These are phyloP conservation scores for Papiliotrema nemorosa DNA, from an alignment of 1,284 basidiomycete species.

Conservation along the genomic window DNA sequence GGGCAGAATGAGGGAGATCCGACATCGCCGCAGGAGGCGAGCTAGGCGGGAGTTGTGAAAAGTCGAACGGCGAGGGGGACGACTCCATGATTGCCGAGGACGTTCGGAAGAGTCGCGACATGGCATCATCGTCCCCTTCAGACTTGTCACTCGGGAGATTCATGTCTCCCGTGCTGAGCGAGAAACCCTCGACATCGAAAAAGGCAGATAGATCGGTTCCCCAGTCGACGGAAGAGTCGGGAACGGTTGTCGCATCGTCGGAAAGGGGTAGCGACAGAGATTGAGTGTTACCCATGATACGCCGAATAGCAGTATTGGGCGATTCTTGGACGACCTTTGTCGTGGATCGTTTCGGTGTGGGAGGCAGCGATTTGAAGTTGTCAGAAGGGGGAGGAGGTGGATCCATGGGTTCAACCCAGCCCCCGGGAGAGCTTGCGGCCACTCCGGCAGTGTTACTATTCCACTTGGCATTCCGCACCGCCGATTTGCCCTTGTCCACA, in stretches of 20 bases:
- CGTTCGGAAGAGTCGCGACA: constrained; percentile 23
- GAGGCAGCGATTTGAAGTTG: constrained; percentile 17
- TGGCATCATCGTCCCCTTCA: constrained; percentile 19
- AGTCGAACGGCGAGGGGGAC: constrained; percentile 19
- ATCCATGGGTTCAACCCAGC: constrained; percentile 15
- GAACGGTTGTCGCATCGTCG: constrained; percentile 27
- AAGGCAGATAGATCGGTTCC: constrained; percentile 36
- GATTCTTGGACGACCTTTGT: constrained; percentile 3
- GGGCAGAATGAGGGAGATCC: constrained; percentile 20
- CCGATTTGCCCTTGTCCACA: constrained; percentile 6
- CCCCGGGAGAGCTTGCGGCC: constrained; percentile 30
- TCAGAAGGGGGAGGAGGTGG: constrained; percentile 7
- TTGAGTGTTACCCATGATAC: constrained; percentile 15
- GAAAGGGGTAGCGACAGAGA: constrained; percentile 41
- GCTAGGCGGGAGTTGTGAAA: constrained; percentile 20
- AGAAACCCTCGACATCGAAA: constrained; percentile 40
- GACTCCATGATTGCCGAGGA: constrained; percentile 11
- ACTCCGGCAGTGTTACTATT: constrained; percentile 6
- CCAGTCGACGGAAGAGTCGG: constrained; percentile 15
- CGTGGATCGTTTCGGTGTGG: not conserved
- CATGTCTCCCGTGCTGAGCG: constrained; percentile 5
- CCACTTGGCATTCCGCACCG: constrained; percentile 18
- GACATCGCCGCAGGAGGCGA: constrained; percentile 17
- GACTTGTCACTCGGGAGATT: not conserved
- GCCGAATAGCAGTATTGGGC: constrained; percentile 17